Conservation (phyloP, 148 eudicot species). For the Chenopodium quinoa region DNA sequence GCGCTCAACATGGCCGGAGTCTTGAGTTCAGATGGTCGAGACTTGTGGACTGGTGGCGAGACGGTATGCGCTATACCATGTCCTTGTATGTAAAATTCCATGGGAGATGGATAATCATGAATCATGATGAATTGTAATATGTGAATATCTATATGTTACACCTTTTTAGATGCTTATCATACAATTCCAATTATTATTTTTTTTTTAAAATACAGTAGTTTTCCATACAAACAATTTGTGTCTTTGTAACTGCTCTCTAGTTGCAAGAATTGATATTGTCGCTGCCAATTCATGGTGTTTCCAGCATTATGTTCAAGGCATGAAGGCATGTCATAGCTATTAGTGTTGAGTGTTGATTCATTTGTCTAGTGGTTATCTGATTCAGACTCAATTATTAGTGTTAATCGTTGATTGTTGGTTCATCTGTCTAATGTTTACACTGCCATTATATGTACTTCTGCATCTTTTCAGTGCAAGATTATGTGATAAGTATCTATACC, state of each 20-base stretch:
- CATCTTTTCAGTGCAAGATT: neutral
- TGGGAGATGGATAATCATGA: neutral
- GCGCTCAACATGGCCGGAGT: constrained; percentile 96
- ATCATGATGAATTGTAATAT: neutral
- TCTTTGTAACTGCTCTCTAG: neutral
- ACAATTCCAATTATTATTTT: too few species aligned
- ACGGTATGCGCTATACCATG: constrained; percentile 47
- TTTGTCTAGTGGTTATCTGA: neutral
- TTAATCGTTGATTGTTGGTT: neutral
- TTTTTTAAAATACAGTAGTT: too few species aligned
- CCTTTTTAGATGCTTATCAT: neutral
- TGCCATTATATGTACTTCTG: neutral
- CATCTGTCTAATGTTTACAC: neutral
- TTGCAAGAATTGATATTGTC: neutral
- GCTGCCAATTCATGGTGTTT: neutral
- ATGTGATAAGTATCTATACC: neutral
- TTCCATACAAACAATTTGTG: neutral
- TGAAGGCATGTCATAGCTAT: neutral
- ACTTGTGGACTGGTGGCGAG: constrained; percentile 80
- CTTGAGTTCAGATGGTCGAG: constrained; percentile 70
- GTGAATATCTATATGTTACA: neutral
- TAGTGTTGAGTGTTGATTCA: neutral
- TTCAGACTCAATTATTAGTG: neutral
- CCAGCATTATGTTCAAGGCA: neutral
- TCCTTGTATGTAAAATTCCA: neutral